These are phyloP conservation scores for Mayamaea pseudoterrestris DNA, from an alignment of 108 stramenopile species.

Conservation along the genomic window DNA sequence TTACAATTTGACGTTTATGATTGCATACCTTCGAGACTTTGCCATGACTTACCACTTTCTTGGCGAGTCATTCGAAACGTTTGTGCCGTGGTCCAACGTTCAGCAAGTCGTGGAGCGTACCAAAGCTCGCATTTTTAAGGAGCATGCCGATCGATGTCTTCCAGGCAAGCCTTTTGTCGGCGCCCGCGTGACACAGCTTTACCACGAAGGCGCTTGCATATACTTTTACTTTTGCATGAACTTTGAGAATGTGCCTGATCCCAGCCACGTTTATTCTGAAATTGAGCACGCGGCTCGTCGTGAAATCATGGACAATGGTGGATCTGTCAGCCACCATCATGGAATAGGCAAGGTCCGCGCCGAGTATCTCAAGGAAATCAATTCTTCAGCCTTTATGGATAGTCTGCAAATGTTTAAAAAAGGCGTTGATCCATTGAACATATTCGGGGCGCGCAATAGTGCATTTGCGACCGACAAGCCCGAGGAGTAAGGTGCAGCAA, in stretches of 20 bases:
- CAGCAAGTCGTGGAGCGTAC: constrained; percentile 37
- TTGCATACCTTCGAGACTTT: constrained; percentile 93
- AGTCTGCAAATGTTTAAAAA: constrained; percentile 37
- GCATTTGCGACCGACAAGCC: too few relatives aligned
- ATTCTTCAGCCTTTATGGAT: constrained; percentile 26
- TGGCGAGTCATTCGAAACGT: constrained; percentile 90
- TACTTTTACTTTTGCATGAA: constrained; percentile 93
- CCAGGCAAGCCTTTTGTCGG: constrained; percentile 76
- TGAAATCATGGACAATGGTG: constrained; percentile 77
- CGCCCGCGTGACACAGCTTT: constrained; percentile 89
- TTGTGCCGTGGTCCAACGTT: constrained; percentile 83
- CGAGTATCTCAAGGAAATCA: constrained; percentile 33
- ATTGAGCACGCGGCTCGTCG: constrained; percentile 77
- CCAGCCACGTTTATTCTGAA: constrained; percentile 43
- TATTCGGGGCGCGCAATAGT: constrained; percentile 77
- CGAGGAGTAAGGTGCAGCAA: too few relatives aligned
- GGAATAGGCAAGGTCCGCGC: constrained; percentile 85
- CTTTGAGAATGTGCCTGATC: constrained; percentile 39
- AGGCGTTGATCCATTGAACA: constrained; percentile 52
- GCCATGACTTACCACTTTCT: constrained; percentile 80
- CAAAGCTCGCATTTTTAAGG: constrained; percentile 48
- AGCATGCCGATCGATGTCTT: constrained; percentile 50
- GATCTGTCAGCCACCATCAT: constrained; percentile 90
- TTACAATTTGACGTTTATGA: constrained; percentile 88
- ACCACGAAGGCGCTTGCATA: constrained; percentile 87